Conservation (phyloP, 2,329 filamentous ascomycete genomes). For the Microsporum audouinii region DNA sequence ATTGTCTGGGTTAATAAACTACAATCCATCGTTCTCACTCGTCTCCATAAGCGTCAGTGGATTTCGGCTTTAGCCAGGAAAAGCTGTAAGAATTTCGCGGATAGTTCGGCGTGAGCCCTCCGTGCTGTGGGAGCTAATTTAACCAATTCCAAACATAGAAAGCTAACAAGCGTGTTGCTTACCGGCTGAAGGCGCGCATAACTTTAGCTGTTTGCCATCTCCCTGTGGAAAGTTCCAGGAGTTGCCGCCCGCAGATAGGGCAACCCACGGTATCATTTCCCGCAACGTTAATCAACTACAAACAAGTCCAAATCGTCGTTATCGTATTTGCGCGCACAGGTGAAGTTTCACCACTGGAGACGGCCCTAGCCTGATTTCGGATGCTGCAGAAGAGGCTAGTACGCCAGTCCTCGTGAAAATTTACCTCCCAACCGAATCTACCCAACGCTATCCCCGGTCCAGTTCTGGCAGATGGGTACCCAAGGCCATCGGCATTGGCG, state of each 20-base stretch:
- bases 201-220: not conserved
- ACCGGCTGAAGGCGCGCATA: not conserved
- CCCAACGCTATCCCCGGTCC: slow-evolving; percentile 2
- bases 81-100: not conserved
- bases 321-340: slow-evolving; percentile 3
- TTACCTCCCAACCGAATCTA: slow-evolving; percentile 4
- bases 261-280: not conserved
- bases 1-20: not conserved
- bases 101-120: not conserved
- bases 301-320: not conserved
- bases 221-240: not conserved
- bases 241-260: not conserved
- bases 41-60: not conserved
- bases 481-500: not conserved
- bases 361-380: not conserved
- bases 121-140: slow-evolving; percentile 1
- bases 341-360: slow-evolving; percentile 3
- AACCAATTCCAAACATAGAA: slow-evolving; percentile 3
- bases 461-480: not conserved
- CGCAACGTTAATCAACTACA: not conserved
- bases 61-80: not conserved
- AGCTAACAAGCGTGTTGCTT: not conserved
- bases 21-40: not conserved
- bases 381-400: not conserved
- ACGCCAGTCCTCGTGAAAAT: not conserved